Base-by-base conservation (phyloP, 1,139 yeast genomes). In the Scheffersomyces titani region DNA sequence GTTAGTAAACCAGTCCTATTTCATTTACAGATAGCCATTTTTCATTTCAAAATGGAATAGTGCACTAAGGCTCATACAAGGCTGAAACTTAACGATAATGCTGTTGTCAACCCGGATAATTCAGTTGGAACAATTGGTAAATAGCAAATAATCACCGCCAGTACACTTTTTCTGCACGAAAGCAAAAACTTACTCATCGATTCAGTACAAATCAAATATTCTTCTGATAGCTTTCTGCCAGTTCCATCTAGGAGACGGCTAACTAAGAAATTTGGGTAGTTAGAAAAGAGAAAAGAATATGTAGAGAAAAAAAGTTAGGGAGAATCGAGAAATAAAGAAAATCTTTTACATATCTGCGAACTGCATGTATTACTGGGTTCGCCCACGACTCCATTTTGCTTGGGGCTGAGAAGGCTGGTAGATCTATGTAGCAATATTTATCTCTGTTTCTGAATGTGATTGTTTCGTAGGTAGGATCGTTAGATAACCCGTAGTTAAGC, bases 121-220 rank as follows among this genome's bases (percentile, higher is more conserved):
- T 87, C 91, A 84, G 91, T 86, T 81, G 91, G 90, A 87, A 87
- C 91, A 87, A 87, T 86, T 87, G 90, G 90, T 84, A 74, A 50
- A 70, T 77, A 75, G 88, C 88, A 85, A 85, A 83, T 86, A 86
- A 86, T 86, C 91, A 84, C 79, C 60, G 89, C 87, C 70, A 68
- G 54, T 49, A 18, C 44, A n/a, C 50, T 18, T 48, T 54, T 52
- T 54, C 51, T 49, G 13, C 21, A 6, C 44, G 52, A 48, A 56
- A 44, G 51, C 54, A 54, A 54, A 52, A 22, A 30, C 21, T 24
- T 19, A 20, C 21, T 24, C 6, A 11, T 54, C 55, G 53, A 56
- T 56, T 55, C 57, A 19, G 50, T 55, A 49, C 51, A 49, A 44
- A 44, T 54, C 60, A 51, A 57, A 57, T 57, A 55, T 54, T 57